Evolutionary conservation across 768 basidiomycete genomes (phyloP), one percentile per base, ranked within the genome.

Genomic region (Auricularia heimuer): DNA sequence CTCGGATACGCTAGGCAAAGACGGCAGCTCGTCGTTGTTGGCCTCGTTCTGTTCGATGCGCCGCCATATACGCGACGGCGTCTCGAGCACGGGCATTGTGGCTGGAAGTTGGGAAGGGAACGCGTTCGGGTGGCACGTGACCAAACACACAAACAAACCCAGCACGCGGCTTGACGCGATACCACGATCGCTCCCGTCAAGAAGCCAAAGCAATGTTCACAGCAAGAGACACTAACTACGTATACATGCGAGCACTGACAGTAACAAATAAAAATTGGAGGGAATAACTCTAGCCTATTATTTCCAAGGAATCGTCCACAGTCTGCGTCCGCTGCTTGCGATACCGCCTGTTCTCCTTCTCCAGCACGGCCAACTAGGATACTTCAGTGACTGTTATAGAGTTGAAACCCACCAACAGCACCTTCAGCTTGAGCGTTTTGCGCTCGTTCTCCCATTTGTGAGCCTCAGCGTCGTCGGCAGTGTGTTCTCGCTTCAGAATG

Each of bases 61-160:
- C 35, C 91, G 82, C 88, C 87, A 90, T 71, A 94, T 86, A 54
- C 90, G 81, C 33, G 92, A 93, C 0, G 91, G 91, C 16, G 91
- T 94, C 75, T 94, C 91, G 8, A 78, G 69, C 34, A 63, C 64
- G 63, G 63, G 66, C 63, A 64, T 64, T 18, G n/a, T 61, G 36
- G 34, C 54, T 35, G 51, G 54, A 64, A 64, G 63, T 33, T 51
- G 11, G 56, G 56, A 34, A 60, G 24, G 29, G 7, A 34, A 29
- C 56, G 56, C 29, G 34, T 34, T 35, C 8, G 29, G 29, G 7
- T 8, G 8, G 18, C 47, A 51, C 47, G 47, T 51, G 47, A 51
- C 18, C 47, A 18, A 42, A 54, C 54, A n/a, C n/a, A 54, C 54
- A 18, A n/a, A 29, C 54, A 10, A 54, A n/a, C 4, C 54, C 54